Conservation (phyloP, 2,329 filamentous ascomycete species). For the Fusarium transvaalense region DNA sequence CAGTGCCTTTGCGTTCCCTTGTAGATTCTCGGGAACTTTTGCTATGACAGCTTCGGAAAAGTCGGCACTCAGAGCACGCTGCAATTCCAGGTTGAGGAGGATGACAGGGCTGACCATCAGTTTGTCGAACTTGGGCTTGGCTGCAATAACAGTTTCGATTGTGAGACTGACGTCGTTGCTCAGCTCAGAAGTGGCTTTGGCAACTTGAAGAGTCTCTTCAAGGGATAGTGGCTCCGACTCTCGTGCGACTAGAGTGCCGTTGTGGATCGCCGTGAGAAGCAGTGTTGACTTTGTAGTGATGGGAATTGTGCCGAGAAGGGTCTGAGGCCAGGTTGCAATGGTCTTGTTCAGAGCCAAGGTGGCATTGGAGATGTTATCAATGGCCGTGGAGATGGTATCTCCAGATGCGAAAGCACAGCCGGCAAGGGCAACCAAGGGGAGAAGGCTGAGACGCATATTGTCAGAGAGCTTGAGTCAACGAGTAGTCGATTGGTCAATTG, state of each 20-base stretch:
- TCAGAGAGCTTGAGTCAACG: constrained; percentile 25
- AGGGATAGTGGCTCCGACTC: constrained; percentile 55
- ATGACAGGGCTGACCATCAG: constrained; percentile 59
- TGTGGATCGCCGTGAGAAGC: constrained; percentile 57
- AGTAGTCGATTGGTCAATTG: constrained; percentile 38
- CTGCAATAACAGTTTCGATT: constrained; percentile 54
- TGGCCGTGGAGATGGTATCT: constrained; percentile 52
- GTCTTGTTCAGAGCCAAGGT: constrained; percentile 53
- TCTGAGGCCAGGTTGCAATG: constrained; percentile 56
- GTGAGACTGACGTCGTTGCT: constrained; percentile 55
- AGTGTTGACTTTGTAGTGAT: constrained; percentile 56
- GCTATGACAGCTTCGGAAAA: constrained; percentile 55
- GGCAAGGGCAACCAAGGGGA: constrained; percentile 43
- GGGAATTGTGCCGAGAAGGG: constrained; percentile 55
- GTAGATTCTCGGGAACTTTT: constrained; percentile 56
- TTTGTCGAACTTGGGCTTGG: constrained; percentile 60
- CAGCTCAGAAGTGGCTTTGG: constrained; percentile 53
- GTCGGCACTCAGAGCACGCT: constrained; percentile 56
- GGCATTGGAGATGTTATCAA: constrained; percentile 52
- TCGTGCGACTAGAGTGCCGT: constrained; percentile 55
- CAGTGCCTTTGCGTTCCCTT: constrained; percentile 52
- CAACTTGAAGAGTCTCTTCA: constrained; percentile 56
- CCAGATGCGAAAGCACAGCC: constrained; percentile 51
- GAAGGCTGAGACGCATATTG: constrained; percentile 45
- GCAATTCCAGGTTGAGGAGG: constrained; percentile 56